Conservation (phyloP, 2,329 filamentous ascomycete genomes). For the Shiraia bambusicola region DNA sequence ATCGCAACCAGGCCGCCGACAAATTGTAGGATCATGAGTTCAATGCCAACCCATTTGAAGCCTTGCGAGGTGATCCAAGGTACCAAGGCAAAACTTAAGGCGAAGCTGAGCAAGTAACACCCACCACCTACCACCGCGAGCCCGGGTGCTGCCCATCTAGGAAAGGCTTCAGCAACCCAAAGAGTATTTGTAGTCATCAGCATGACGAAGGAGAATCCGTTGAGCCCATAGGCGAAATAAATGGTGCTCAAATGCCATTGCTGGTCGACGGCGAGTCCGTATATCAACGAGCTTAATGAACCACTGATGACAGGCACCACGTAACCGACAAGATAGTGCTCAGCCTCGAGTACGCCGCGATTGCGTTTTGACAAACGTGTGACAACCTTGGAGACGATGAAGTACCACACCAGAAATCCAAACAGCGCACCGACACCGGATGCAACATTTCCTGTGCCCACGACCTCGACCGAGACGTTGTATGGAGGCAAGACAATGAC, state of each 20-base stretch:
- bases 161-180: conserved; percentile 39
- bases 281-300: conserved; percentile 23
- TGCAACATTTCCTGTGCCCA: conserved; percentile 24
- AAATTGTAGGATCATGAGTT: conserved; percentile 42
- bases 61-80: conserved; percentile 32
- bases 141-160: conserved; percentile 35
- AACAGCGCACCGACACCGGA: conserved; percentile 22
- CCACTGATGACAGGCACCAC: conserved; percentile 30
- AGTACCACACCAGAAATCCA: conserved; percentile 14
- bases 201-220: conserved; percentile 29
- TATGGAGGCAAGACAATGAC: conserved; percentile 27
- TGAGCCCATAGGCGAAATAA: conserved; percentile 32
- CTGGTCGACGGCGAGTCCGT: conserved; percentile 24
- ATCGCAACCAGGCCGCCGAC: conserved; percentile 24
- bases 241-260: conserved; percentile 16
- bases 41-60: conserved; percentile 31
- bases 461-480: conserved; percentile 12
- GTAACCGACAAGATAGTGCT: conserved; percentile 35
- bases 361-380: conserved; percentile 26
- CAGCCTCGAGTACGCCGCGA: conserved; percentile 33
- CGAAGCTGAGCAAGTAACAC: conserved; percentile 24
- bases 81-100: conserved; percentile 23
- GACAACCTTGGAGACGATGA: conserved; percentile 12
- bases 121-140: conserved; percentile 28
- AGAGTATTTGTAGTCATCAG: conserved; percentile 28